Conservation (phyloP, 2,329 filamentous ascomycete species). For the Curvularia spicifera region DNA sequence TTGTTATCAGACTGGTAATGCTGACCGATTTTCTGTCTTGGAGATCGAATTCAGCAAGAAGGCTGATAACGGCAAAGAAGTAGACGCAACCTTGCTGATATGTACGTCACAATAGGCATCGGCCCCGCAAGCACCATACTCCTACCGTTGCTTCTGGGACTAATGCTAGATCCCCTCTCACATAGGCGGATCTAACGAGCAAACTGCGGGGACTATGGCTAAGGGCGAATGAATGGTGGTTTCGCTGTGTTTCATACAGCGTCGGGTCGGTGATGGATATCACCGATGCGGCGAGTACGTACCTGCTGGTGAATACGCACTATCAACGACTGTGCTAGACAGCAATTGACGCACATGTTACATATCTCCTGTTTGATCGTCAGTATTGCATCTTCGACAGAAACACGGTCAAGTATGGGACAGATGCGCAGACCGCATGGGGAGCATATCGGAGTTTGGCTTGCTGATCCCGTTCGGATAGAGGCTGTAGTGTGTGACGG, state of each 20-base stretch:
- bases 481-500: slow-evolving; percentile 1
- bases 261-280: slow-evolving; percentile 8
- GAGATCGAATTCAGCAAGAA: not conserved
- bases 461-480: slow-evolving; percentile 10
- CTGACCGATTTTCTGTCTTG: not conserved
- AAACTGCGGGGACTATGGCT: not conserved
- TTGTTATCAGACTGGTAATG: not conserved
- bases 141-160: slow-evolving; percentile 10
- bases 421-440: slow-evolving; percentile 2
- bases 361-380: slow-evolving; percentile 5
- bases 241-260: slow-evolving; percentile 8
- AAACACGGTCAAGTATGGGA: slow-evolving; percentile 1
- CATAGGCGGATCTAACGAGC: not conserved
- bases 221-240: slow-evolving; percentile 4
- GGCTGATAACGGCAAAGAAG: not conserved
- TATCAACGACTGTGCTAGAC: slow-evolving; percentile 2
- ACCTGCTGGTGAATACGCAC: slow-evolving; percentile 5
- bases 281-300: slow-evolving; percentile 8
- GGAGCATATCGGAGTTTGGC: not conserved
- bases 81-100: slow-evolving; percentile 9
- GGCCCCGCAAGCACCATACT: slow-evolving; percentile 15
- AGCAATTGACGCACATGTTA: slow-evolving; percentile 1
- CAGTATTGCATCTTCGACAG: not conserved
- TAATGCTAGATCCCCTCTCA: slow-evolving; percentile 6
- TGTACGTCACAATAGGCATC: slow-evolving; percentile 4